Conservation (phyloP, 148 eudicot species). For the Gaultheria prostrata region DNA sequence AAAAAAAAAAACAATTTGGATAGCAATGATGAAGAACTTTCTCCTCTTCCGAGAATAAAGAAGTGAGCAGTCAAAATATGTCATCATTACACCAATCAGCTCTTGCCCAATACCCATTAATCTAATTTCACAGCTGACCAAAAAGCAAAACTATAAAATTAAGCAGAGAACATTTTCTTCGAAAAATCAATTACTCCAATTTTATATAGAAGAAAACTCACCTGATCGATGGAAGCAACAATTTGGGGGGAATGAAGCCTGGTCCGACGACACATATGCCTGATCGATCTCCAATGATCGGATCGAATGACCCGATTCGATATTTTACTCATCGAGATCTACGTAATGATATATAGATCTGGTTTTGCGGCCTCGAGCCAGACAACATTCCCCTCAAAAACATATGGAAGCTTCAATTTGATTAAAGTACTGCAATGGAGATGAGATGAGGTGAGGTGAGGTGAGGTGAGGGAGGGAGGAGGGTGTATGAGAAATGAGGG, state of each 20-base stretch:
- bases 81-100: slow-evolving; percentile 34
- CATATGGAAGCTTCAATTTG: slow-evolving; percentile 14
- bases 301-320: background rate
- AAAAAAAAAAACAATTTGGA: background rate
- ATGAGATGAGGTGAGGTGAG: background rate
- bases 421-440: background rate
- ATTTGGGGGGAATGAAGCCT: slow-evolving; percentile 68
- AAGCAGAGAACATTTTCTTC: background rate
- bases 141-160: background rate
- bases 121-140: background rate
- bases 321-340: background rate
- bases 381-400: slow-evolving; percentile 47
- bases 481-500: slow-evolving; percentile 6
- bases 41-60: background rate
- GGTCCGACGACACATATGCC: slow-evolving; percentile 42
- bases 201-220: background rate
- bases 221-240: background rate
- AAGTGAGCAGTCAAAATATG: slow-evolving; percentile 13
- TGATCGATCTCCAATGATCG: background rate
- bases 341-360: background rate
- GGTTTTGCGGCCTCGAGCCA: slow-evolving; percentile 38
- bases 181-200: background rate
- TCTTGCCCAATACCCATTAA: background rate
- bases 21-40: slow-evolving; percentile 10
- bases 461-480: background rate